Evolutionary conservation across 2,329 filamentous ascomycete species (phyloP).

Genomic region (Daldinia sp.): DNA sequence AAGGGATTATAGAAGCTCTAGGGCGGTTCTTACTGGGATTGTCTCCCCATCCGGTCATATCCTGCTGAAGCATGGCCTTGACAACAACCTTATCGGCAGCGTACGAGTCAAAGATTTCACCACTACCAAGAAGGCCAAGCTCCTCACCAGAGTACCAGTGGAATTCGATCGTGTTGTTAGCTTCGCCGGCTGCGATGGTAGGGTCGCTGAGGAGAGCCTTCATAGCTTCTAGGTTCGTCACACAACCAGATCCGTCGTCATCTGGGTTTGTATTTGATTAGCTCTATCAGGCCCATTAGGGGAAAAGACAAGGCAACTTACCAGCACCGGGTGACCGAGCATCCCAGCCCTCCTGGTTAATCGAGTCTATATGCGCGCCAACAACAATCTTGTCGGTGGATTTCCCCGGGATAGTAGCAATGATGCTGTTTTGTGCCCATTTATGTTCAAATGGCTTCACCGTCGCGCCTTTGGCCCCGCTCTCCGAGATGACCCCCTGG

Average conservation of each 20-base stretch:
- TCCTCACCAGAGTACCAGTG: constrained; percentile 89
- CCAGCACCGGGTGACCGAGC: constrained; percentile 73
- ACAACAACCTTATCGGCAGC: constrained; percentile 46
- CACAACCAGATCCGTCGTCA: constrained; percentile 78
- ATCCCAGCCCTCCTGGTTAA: constrained; percentile 77
- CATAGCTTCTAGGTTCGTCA: constrained; percentile 82
- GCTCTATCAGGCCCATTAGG: background rate
- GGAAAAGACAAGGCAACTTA: constrained; percentile 14
- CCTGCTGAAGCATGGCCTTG: constrained; percentile 55
- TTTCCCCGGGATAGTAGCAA: constrained; percentile 81
- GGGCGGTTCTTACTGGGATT: constrained; percentile 34
- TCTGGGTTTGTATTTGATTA: constrained; percentile 57
- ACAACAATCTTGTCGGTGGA: constrained; percentile 77
- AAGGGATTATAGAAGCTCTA: background rate
- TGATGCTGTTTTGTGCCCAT: constrained; percentile 80
- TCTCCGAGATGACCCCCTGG: constrained; percentile 65
- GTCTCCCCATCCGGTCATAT: constrained; percentile 53
- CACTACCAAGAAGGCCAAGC: constrained; percentile 78
- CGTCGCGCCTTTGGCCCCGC: constrained; percentile 67
- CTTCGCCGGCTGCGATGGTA: constrained; percentile 68
- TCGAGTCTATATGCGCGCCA: constrained; percentile 81
- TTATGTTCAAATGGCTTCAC: constrained; percentile 72
- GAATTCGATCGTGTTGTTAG: constrained; percentile 80
- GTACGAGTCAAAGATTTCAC: constrained; percentile 56
- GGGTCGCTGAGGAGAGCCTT: constrained; percentile 73